These are phyloP conservation scores for Salix exigua DNA, from an alignment of 345 rosid species.

Conservation along the genomic window DNA sequence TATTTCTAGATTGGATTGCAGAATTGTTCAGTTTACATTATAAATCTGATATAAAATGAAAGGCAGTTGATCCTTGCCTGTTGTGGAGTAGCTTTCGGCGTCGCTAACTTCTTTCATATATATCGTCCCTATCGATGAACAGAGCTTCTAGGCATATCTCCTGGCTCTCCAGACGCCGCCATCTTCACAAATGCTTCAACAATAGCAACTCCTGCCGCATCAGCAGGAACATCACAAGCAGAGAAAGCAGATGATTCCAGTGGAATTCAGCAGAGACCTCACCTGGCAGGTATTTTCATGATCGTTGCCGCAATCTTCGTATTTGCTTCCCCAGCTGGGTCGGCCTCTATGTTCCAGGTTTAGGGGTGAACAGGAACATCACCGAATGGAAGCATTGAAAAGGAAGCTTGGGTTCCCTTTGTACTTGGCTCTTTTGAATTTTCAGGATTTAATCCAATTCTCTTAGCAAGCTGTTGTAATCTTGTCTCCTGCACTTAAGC, in stretches of 20 bases:
- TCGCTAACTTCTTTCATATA: not conserved
- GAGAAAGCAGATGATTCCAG: constrained; percentile 14
- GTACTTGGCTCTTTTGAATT: not conserved
- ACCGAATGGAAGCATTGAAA: not conserved
- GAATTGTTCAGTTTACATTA: not conserved
- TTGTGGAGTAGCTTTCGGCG: not conserved
- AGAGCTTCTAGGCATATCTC: constrained; percentile 76
- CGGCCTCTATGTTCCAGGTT: constrained; percentile 1
- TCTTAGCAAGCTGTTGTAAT: not conserved
- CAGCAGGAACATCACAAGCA: constrained; percentile 10
- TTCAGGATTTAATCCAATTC: not conserved
- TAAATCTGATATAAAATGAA: not conserved
- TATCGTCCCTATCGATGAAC: constrained; percentile 17
- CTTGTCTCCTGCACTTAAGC: not conserved
- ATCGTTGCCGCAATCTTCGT: constrained; percentile 20
- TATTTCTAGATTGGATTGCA: not conserved
- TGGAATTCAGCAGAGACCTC: constrained; percentile 16
- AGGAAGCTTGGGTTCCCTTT: not conserved
- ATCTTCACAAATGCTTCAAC: constrained; percentile 44
- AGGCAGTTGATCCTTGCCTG: not conserved
- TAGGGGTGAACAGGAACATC: not conserved
- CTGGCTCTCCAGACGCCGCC: constrained; percentile 76
- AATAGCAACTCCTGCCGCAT: constrained; percentile 27
- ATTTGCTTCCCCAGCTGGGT: constrained; percentile 15
- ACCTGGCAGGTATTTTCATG: constrained; percentile 15